Conservation (phyloP, 164 flowering plant genomes). For the Annona squamosa region DNA sequence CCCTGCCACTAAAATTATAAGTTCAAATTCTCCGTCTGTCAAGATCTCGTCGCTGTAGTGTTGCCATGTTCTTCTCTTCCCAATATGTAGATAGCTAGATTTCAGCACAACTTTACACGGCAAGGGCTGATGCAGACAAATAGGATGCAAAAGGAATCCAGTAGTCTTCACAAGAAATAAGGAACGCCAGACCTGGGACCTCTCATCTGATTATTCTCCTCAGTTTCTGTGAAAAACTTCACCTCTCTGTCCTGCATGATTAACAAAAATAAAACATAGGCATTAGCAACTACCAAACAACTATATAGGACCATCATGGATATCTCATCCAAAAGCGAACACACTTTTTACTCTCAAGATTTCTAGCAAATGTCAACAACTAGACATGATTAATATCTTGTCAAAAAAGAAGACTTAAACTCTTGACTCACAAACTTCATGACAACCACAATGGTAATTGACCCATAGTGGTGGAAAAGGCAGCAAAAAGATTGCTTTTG, state of each 20-base stretch:
- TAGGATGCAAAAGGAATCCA: background rate
- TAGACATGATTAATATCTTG: too few relatives aligned
- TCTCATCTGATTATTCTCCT: slow-evolving; percentile 98
- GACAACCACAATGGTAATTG: too few relatives aligned
- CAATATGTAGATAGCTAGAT: background rate
- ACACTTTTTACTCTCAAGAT: too few relatives aligned
- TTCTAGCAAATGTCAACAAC: too few relatives aligned
- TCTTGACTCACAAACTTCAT: too few relatives aligned
- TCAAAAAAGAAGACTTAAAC: too few relatives aligned
- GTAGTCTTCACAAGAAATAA: slow-evolving; percentile 76
- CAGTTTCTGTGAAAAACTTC: slow-evolving; percentile 96
- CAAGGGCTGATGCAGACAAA: slow-evolving; percentile 24
- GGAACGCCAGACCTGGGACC: slow-evolving; percentile 98
- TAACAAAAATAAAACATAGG: background rate
- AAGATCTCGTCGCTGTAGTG: background rate
- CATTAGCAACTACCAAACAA: background rate
- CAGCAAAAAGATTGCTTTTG: too few relatives aligned
- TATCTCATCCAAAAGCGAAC: background rate
- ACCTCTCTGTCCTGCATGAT: slow-evolving; percentile 81
- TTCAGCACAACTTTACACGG: background rate
- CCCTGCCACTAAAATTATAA: background rate
- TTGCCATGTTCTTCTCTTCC: background rate
- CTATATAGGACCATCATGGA: background rate
- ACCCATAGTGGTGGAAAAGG: too few relatives aligned
- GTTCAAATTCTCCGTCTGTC: background rate